Evolutionary conservation across 176 grass and related monocot genomes (phyloP), one percentile per base, ranked within the genome.

Genomic region (Zea mays): DNA sequence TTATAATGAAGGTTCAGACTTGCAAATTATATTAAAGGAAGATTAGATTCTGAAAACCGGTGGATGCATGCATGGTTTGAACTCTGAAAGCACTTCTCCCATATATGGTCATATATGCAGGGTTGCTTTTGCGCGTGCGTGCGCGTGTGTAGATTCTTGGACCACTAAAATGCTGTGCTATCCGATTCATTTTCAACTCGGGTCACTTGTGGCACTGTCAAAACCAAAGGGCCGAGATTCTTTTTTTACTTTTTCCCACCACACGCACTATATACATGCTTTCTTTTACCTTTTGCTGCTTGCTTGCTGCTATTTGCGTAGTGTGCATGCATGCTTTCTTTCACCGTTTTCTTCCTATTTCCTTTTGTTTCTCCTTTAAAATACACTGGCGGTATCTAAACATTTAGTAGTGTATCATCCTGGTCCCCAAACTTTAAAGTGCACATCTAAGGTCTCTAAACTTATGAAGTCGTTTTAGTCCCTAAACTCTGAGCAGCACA

Each of bases 51-150:
- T 76, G 65, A 44, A 74, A 69, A n/a, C 2, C 6, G 43, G 75
- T 79, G 75, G 75, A 69, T 44, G 52, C 49, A 16, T 27, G 62
- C 33, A 43, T 49, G 50, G 74, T 61, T 40, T 79, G 55, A 58
- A 58, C 55, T 21, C 47, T 54, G 38, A 78, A 83, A 43, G 34
- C 27, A 27, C 12, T 20, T n/a, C 54, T 46, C 33, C 38, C 54
- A 55, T n/a, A 55, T n/a, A 5, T 47, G n/a, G 11, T 58, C 37
- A 40, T 50, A 6, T 17, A 20, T 57, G 27, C 27, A 27, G 54
- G 54, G 3, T 39, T 42, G 36, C 42, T 50, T 75, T 50, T 9
- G n/a, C 1, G 58, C 12, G 33, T 34, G 20, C 5, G 11, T 10
- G n/a, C 10, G 17, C 15, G 13, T 13, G 62, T 47, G 37, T 63